Evolutionary conservation across 805 yeast genomes (phyloP), one percentile per base, ranked within the genome.

Genomic region (Metschnikowia gruessii): DNA sequence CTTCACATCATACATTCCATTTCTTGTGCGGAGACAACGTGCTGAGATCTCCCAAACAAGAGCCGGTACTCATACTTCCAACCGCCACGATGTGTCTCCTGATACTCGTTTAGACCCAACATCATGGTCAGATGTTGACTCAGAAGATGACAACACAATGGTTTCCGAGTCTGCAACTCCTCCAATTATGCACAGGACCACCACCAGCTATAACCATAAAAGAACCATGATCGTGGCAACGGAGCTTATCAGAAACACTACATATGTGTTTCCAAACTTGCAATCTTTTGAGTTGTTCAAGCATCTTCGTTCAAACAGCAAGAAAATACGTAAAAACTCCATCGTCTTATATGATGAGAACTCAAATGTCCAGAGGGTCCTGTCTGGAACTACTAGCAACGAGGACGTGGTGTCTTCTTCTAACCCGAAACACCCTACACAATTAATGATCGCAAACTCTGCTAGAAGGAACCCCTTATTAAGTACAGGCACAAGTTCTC

Each of bases 1-100:
- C 46, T 72, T 63, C 50, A 65, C 66, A 10, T 52, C 57, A 26
- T 72, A 70, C 50, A 50, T 69, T 7, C 76, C 76, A 5, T 72
- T 51, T 53, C 51, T 70, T n/a, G 40, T 69, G n/a, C 54, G 74
- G 28, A 59, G 64, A 28, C 40, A 58, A 39, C 56, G 74, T 21
- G 30, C 60, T 16, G 54, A 53, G 47, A 37, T 15, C 18, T 28
- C 16, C 17, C 34, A 18, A n/a, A 4, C 30, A 3, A 39, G 16
- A 18, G 31, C 12, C 19, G 21, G 29, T 24, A 36, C 37, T 19
- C 6, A 17, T 26, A 30, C 24, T 24, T n/a, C 15, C 2, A 36
- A 13, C n/a, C 5, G 10, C 11, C 12, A 37, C 16, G 18, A 8
- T 16, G 2, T 5, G 19, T 15, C 39, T 21, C 21, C 29, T 16